Base-by-base conservation (phyloP, 2,329 filamentous ascomycete species). In the Ophiostoma novo-ulmi region DNA sequence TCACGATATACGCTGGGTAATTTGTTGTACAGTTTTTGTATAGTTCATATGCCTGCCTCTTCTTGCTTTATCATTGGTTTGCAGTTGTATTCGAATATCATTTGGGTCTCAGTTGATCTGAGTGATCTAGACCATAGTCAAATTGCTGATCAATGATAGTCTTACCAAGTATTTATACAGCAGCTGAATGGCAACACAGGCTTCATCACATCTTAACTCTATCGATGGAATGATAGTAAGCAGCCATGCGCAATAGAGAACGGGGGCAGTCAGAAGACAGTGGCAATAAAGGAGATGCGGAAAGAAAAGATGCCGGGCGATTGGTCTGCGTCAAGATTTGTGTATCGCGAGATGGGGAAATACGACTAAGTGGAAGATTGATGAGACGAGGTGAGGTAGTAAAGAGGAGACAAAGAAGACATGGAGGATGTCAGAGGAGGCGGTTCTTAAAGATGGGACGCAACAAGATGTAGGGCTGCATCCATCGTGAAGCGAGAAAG, bases 161-260 rank as follows among this genome's bases (percentile, higher is more conserved):
- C 44, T 36, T 38, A 35, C 68, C 35, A n/a, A n/a, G 39, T 6
- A 36, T 61, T 31, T 31, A 26, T 26, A 14, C 36, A 20, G 31
- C 26, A n/a, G 61, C 61, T 65, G 58, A 41, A 64, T n/a, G 14
- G 26, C 7, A 36, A 11, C 31, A 55, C 39, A 55, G 36, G 39
- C 36, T 11, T 22, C 17, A 44, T 39, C 17, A 58, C 22, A 58
- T 13, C n/a, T 58, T 11, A 58, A 26, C 52, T 26, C 8, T 22
- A 5, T 14, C 20, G 11, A 17, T 17, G 11, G 17, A 20, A 14
- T 3, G 38, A 13, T 10, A 14, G 20, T 35, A 41, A n/a, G 31
- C 26, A 48, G 63, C 69, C 52, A 66, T 58, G 38, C 11, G 41
- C n/a, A 6, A 69, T 61, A 67, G 67, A 61, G 61, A 67, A 71